These are phyloP conservation scores for Lactifluus hygrophoroides DNA, from an alignment of 768 basidiomycete genomes.

Conservation along the genomic window DNA sequence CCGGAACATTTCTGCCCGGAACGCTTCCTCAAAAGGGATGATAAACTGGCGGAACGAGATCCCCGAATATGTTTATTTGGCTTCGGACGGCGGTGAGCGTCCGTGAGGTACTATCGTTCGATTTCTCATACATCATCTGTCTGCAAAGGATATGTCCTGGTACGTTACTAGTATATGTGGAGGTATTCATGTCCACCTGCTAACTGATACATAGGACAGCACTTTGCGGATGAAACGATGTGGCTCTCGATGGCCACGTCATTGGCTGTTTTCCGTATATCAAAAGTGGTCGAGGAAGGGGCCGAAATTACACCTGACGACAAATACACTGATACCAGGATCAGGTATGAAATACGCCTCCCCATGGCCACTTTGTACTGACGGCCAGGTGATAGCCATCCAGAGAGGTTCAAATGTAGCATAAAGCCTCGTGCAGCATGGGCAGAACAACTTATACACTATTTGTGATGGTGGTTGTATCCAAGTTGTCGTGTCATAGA, in stretches of 20 bases:
- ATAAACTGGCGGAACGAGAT: conserved; percentile 13
- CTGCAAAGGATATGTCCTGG: too few species aligned
- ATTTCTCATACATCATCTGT: too few species aligned
- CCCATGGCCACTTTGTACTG: not conserved
- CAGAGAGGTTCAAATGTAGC: not conserved
- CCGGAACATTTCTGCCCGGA: conserved; percentile 24
- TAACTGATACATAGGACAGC: not conserved
- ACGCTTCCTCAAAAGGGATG: conserved; percentile 21
- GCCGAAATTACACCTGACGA: not conserved
- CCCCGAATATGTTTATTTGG: conserved; percentile 20
- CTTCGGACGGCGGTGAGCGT: conserved; percentile 20
- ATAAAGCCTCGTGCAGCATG: not conserved
- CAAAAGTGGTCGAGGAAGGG: conserved; percentile 3
- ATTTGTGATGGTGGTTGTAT: too few species aligned
- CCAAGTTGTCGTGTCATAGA: too few species aligned
- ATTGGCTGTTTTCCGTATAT: conserved; percentile 7
- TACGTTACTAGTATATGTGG: conserved; percentile 7
- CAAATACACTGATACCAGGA: not conserved
- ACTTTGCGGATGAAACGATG: conserved; percentile 10
- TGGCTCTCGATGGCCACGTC: conserved; percentile 6
- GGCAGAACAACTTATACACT: not conserved
- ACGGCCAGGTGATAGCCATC: not conserved
- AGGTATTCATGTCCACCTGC: not conserved
- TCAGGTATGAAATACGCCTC: not conserved
- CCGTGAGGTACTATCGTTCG: too few species aligned